Evolutionary conservation across 2,329 filamentous ascomycete genomes (phyloP).

Genomic region (Nakataea oryzae): DNA sequence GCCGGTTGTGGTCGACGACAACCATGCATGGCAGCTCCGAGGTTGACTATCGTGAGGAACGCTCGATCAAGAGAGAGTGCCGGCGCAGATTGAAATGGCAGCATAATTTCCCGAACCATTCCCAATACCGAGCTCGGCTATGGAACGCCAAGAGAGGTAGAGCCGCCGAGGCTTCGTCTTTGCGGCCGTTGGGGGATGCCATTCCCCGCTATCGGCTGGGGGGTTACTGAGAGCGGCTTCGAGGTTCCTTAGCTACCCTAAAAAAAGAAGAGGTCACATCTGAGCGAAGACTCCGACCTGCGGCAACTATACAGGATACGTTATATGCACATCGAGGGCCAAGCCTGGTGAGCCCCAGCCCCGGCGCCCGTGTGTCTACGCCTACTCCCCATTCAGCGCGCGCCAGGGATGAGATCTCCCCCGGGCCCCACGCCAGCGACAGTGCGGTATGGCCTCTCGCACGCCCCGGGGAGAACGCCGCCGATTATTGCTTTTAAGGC

Average conservation of each 20-base stretch:
- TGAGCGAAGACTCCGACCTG: not conserved
- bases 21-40: too few relatives aligned
- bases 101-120: not conserved
- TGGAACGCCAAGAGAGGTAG: not conserved
- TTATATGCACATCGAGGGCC: too few relatives aligned
- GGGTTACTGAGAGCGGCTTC: too few relatives aligned
- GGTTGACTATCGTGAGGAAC: too few relatives aligned
- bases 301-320: not conserved
- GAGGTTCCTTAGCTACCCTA: not conserved
- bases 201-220: not conserved
- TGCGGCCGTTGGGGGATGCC: not conserved
- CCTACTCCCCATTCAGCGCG: too few relatives aligned
- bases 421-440: not conserved
- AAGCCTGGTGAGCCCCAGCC: too few relatives aligned
- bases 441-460: too few relatives aligned
- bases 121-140: not conserved
- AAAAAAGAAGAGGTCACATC: not conserved
- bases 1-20: too few relatives aligned
- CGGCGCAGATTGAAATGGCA: not conserved
- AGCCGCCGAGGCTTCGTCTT: not conserved
- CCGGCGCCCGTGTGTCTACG: too few relatives aligned
- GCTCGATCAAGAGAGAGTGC: not conserved
- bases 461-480: too few relatives aligned
- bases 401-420: too few relatives aligned
- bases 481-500: not conserved